A percentile compares a stretch with the other conserved stretches of the same genome.
phyloP scores from a whole-genome alignment of 2,329 filamentous ascomycete species.

The Arachnomyces sp. region DNA sequence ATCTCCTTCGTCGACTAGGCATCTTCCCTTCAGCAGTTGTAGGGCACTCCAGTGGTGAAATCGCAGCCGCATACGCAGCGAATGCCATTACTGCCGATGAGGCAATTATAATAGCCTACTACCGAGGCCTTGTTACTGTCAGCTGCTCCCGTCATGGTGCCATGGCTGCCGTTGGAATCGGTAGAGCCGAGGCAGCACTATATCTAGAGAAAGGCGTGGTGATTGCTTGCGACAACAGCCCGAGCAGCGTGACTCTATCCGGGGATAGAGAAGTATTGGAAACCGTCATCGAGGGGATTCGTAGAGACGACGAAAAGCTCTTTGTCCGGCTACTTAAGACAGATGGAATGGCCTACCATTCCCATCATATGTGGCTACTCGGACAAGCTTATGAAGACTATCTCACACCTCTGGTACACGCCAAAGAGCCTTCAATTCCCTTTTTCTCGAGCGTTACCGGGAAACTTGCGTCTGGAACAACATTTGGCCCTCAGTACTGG shows the following conservation, averaged over 20 bases:
- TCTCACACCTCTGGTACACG: slow-evolving; percentile 2
- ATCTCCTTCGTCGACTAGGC: slow-evolving; percentile 9
- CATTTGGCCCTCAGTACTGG: slow-evolving; percentile 15
- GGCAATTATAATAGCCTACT: slow-evolving; percentile 14
- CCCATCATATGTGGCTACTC: slow-evolving; percentile 11
- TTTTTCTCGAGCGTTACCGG: slow-evolving; percentile 13
- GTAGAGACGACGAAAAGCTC: slow-evolving; percentile 7
- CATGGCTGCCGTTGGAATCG: slow-evolving; percentile 24
- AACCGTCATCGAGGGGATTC: slow-evolving; percentile 17
- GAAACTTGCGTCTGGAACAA: slow-evolving; percentile 3
- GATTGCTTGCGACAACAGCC: slow-evolving; percentile 34
- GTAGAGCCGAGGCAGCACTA: slow-evolving; percentile 12
- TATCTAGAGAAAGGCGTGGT: slow-evolving; percentile 19
- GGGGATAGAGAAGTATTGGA: slow-evolving; percentile 17
- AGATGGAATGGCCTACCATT: slow-evolving; percentile 14
- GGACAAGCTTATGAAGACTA: slow-evolving; percentile 6
- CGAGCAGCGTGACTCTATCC: slow-evolving; percentile 29
- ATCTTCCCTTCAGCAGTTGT: slow-evolving; percentile 8
- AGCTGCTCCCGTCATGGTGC: slow-evolving; percentile 8
- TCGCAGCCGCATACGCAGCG: slow-evolving; percentile 16
- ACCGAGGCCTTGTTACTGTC: slow-evolving; percentile 17
- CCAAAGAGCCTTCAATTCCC: not conserved
- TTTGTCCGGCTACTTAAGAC: slow-evolving; percentile 15
- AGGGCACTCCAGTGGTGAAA: slow-evolving; percentile 16
- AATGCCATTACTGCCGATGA: slow-evolving; percentile 14